Conservation (phyloP, 2,329 filamentous ascomycete species). For the Ceratocystiopsis sp. region DNA sequence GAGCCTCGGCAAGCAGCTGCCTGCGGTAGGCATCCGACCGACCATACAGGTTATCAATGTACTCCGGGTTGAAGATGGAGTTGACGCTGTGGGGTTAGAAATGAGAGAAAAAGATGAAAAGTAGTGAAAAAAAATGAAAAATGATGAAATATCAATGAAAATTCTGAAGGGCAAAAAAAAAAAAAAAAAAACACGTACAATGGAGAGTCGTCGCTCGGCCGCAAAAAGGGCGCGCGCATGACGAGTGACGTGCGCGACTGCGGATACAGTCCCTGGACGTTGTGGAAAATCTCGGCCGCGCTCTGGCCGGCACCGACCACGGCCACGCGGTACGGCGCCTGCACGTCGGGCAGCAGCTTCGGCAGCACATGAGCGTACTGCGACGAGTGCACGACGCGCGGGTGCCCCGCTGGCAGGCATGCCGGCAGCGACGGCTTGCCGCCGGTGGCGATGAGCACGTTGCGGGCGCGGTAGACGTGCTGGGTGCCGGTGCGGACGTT, state of each 20-base stretch:
- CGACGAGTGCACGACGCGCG: constrained; percentile 73
- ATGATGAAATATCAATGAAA: background rate
- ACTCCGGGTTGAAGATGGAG: constrained; percentile 84
- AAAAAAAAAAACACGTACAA: constrained; percentile 46
- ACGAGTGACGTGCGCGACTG: constrained; percentile 62
- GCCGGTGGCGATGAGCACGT: constrained; percentile 45
- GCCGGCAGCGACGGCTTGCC: constrained; percentile 53
- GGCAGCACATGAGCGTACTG: constrained; percentile 55
- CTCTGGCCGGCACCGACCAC: constrained; percentile 84
- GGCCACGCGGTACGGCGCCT: constrained; percentile 53
- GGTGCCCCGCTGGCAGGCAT: constrained; percentile 49
- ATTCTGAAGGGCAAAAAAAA: background rate
- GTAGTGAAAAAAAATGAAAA: background rate
- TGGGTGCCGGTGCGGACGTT: constrained; percentile 39
- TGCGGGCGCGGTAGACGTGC: constrained; percentile 38
- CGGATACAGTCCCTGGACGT: constrained; percentile 66
- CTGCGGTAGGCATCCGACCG: constrained; percentile 46
- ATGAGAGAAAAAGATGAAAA: no score
- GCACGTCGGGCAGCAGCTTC: constrained; percentile 37
- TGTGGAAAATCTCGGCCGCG: constrained; percentile 88
- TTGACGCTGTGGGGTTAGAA: constrained; percentile 48
- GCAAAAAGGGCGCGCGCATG: constrained; percentile 67
- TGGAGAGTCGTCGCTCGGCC: constrained; percentile 86
- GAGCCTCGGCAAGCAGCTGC: constrained; percentile 46
- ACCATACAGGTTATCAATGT: constrained; percentile 59